Conservation (phyloP, 805 yeast genomes). For the Hanseniaspora jakobsenii region DNA sequence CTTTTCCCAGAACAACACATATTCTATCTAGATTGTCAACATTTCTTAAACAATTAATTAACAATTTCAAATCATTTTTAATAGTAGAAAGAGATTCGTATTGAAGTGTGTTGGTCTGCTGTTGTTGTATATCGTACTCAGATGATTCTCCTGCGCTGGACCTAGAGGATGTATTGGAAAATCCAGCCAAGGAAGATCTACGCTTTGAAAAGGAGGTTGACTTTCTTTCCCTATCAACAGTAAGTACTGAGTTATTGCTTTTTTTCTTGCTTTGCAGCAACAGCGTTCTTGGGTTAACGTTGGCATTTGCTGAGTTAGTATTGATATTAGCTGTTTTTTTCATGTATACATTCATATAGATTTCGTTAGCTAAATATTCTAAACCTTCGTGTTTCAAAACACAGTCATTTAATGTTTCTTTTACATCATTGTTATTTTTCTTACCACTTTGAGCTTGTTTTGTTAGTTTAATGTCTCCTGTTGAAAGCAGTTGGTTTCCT, state of each 20-base stretch:
- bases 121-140: slow-evolving; percentile 17
- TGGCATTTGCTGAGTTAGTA: neutral
- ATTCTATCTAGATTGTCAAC: slow-evolving; percentile 51
- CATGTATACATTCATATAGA: neutral
- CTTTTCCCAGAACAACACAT: slow-evolving; percentile 53
- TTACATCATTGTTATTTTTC: slow-evolving; percentile 3
- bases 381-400: slow-evolving; percentile 1
- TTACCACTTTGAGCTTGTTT: neutral
- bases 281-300: slow-evolving; percentile 6
- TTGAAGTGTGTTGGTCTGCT: slow-evolving; percentile 17
- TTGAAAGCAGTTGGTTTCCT: slow-evolving; percentile 23
- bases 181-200: neutral
- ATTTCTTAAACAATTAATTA: slow-evolving; percentile 36
- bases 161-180: slow-evolving; percentile 14
- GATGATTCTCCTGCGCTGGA: slow-evolving; percentile 23
- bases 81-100: slow-evolving; percentile 1
- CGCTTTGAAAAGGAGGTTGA: slow-evolving; percentile 8
- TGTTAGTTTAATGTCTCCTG: slow-evolving; percentile 26
- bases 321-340: neutral
- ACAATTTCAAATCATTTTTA: neutral
- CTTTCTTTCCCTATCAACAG: slow-evolving; percentile 5
- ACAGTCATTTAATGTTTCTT: neutral
- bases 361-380: slow-evolving; percentile 1
- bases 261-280: slow-evolving; percentile 10
- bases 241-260: slow-evolving; percentile 10